Evolutionary conservation across 768 basidiomycete species (phyloP).

Genomic region (Russula sp.): DNA sequence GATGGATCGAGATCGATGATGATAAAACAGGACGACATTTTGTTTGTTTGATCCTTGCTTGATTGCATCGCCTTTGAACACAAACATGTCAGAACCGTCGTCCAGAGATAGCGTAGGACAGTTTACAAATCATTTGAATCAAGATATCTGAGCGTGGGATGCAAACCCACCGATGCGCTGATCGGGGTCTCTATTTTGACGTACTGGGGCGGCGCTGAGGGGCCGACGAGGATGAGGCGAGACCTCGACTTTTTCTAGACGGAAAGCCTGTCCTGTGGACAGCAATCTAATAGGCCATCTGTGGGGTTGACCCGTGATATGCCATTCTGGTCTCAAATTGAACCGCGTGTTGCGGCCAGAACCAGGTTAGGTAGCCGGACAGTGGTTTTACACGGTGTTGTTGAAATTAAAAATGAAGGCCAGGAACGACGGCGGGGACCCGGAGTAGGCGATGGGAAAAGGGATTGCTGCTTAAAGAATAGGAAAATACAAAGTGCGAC

Average conservation of each 20-base stretch:
- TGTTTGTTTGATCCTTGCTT: not conserved
- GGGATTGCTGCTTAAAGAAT: not conserved
- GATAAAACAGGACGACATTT: not conserved
- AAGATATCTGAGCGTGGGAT: not conserved
- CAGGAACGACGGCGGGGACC: not conserved
- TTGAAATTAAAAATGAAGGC: not conserved
- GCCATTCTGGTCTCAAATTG: not conserved
- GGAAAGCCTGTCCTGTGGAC: not conserved
- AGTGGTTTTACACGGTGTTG: not conserved
- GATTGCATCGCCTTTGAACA: not conserved
- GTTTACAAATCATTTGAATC: no score
- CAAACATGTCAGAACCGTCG: not conserved
- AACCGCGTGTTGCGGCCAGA: not conserved
- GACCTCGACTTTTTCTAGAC: not conserved
- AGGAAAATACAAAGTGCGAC: not conserved
- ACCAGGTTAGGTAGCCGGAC: not conserved
- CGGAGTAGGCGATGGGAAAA: not conserved
- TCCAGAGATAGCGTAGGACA: not conserved
- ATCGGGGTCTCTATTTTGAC: not conserved
- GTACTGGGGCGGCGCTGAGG: not conserved
- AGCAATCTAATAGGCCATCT: not conserved
- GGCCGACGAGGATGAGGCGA: not conserved
- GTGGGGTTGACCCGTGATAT: not conserved
- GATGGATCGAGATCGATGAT: conserved; percentile 4
- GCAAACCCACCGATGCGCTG: no score